Percentiles rank a stretch among this genome's conserved stretches.
Evolutionary conservation across 805 yeast species (phyloP).

Genomic region (Kazachstania viticola): DNA sequence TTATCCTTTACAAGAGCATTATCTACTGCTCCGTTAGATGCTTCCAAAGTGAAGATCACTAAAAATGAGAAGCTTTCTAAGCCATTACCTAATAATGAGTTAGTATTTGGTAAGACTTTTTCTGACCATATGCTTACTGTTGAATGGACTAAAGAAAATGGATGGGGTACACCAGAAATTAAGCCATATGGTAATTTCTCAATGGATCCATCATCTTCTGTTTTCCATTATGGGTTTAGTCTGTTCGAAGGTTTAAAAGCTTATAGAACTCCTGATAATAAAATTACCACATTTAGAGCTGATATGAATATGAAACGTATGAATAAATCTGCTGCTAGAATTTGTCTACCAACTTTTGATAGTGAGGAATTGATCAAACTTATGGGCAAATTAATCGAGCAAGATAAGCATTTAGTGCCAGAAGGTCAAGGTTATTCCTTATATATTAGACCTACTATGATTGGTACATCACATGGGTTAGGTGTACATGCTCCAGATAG

Average conservation of each 20-base stretch:
- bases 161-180: constrained; percentile 87
- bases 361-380: constrained; percentile 61
- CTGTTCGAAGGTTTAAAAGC: constrained; percentile 96
- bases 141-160: constrained; percentile 65
- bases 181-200: constrained; percentile 68
- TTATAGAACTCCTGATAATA: constrained; percentile 50
- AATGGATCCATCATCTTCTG: constrained; percentile 85
- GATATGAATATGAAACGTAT: constrained; percentile 86
- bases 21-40: constrained; percentile 36
- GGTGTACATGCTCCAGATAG: constrained; percentile 78
- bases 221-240: constrained; percentile 90
- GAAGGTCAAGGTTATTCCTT: constrained; percentile 78
- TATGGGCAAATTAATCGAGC: constrained; percentile 60
- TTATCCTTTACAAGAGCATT: neutral
- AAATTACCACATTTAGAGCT: constrained; percentile 78
- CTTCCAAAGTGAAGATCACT: constrained; percentile 41
- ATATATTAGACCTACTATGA: constrained; percentile 89
- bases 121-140: constrained; percentile 82
- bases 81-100: constrained; percentile 46
- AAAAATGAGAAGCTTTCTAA: constrained; percentile 38
- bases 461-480: constrained; percentile 80
- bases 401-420: constrained; percentile 76
- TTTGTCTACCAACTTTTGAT: constrained; percentile 81
- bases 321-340: constrained; percentile 80
- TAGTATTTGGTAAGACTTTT: constrained; percentile 64